Conservation (phyloP, 129 eudicot genomes). For the Arctium minus region DNA sequence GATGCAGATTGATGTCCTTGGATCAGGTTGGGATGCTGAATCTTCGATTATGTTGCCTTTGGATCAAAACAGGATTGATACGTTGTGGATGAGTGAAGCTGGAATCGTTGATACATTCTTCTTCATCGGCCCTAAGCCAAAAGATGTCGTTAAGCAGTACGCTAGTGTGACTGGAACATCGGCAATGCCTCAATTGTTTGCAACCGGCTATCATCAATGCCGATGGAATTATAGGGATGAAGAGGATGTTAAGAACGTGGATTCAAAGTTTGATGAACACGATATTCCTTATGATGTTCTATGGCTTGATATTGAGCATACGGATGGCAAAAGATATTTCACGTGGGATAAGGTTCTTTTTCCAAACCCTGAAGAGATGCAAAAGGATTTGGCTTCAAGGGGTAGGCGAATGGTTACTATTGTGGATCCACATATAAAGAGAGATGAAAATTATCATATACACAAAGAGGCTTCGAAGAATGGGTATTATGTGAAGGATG, state of each 20-base stretch:
- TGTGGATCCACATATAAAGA: constrained; percentile 95
- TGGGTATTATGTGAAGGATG: constrained; percentile 88
- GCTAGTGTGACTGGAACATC: constrained; percentile 75
- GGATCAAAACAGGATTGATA: constrained; percentile 70
- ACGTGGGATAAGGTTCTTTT: constrained; percentile 88
- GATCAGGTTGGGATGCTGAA: constrained; percentile 82
- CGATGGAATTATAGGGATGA: constrained; percentile 98
- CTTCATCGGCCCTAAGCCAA: constrained; percentile 86
- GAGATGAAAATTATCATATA: constrained; percentile 71
- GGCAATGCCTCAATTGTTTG: constrained; percentile 85
- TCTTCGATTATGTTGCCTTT: constrained; percentile 49
- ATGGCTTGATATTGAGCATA: constrained; percentile 99
- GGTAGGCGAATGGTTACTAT: constrained; percentile 94
- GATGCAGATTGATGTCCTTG: constrained; percentile 98
- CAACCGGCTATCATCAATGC: constrained; percentile 94
- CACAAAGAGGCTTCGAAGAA: constrained; percentile 88
- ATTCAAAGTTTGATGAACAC: constrained; percentile 80
- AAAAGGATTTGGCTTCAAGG: constrained; percentile 75
- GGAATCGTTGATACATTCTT: constrained; percentile 89
- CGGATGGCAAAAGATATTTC: constrained; percentile 88
- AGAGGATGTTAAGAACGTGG: constrained; percentile 86
- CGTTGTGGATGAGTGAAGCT: constrained; percentile 97
- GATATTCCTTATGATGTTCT: constrained; percentile 95
- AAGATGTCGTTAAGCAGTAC: constrained; percentile 91
- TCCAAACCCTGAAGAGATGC: constrained; percentile 95